Evolutionary conservation across 345 rosid genomes (phyloP), one percentile per base, ranked within the genome.

Genomic region (Barbarea vulgaris): DNA sequence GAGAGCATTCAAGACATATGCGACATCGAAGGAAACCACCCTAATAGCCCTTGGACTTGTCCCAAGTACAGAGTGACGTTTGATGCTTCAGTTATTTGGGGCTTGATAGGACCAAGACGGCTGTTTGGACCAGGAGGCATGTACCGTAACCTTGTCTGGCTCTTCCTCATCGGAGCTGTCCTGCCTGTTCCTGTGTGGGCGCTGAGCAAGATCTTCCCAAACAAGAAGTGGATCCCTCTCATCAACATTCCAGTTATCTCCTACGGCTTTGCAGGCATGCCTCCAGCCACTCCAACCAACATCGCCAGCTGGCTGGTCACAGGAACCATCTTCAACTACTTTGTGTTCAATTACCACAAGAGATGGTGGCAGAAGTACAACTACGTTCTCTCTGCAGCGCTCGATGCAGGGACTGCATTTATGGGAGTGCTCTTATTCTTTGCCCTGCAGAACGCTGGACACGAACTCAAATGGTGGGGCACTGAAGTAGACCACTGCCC

Each of bases 281-380:
- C 99, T 50, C 99, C 99, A 0, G 99, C 99, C 12, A 96, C 99
- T 67, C 99, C 99, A 18, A 93, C 99, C 27, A 96, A 96, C 83
- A 96, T 96, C 1, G 98, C 98, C 0, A 96, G 98, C 83, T 96
- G 99, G 98, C 89, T 96, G 10, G 34, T 84, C 70, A 93, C 99
- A 0, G 99, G 98, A 70, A 86, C 81, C 69, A 85, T 96, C 81
- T 96, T 96, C 87, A 96, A 96, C 89, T 93, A 83, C 81, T 93
- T 96, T 44, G 86, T 96, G 36, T 96, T 96, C 86, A 84, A 81
- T 36, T 91, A 85, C 89, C 90, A 83, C 80, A 93, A 88, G 83
- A 78, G 90, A 22, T 96, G 99, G 98, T 96, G 99, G 99, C 97
- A 96, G 92, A 93, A 85, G 74, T 96, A 96, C 71, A 96, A 93